Conservation (phyloP, 495 filamentous ascomycete species). For the Neurospora sublineolata region DNA sequence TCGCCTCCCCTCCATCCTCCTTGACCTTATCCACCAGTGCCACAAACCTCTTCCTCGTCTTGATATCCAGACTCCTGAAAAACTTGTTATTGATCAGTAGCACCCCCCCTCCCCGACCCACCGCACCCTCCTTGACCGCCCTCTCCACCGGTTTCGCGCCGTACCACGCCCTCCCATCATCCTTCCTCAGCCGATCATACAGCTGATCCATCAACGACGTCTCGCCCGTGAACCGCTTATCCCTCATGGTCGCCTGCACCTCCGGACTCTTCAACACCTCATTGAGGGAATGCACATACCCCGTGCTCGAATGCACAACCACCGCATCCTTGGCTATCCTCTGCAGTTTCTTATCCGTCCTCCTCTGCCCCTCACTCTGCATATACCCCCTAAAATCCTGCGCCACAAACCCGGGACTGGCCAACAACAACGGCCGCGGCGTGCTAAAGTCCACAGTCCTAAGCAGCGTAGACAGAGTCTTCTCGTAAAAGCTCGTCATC, state of each 20-base stretch:
- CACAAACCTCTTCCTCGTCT: slow-evolving; percentile 71
- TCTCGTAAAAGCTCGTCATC: slow-evolving; percentile 70
- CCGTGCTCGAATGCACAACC: slow-evolving; percentile 74
- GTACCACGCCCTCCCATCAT: slow-evolving; percentile 88
- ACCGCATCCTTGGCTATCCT: slow-evolving; percentile 51
- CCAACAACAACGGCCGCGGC: slow-evolving; percentile 66
- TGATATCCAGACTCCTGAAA: slow-evolving; percentile 76
- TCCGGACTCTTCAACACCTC: slow-evolving; percentile 73
- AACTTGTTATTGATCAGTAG: slow-evolving; percentile 75
- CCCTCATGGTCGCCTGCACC: slow-evolving; percentile 60
- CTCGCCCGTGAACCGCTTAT: slow-evolving; percentile 81
- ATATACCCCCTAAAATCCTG: slow-evolving; percentile 71
- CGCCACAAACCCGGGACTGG: slow-evolving; percentile 81
- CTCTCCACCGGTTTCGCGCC: slow-evolving; percentile 74
- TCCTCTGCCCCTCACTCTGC: slow-evolving; percentile 54
- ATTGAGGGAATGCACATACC: slow-evolving; percentile 73
- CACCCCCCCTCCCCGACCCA: slow-evolving; percentile 73
- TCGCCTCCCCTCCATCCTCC: slow-evolving; percentile 75
- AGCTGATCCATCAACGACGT: slow-evolving; percentile 81
- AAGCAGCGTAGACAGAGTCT: slow-evolving; percentile 61
- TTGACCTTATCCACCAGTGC: slow-evolving; percentile 82
- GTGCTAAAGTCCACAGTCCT: slow-evolving; percentile 65
- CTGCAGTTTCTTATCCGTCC: slow-evolving; percentile 49
- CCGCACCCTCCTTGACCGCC: slow-evolving; percentile 80
- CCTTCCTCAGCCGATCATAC: slow-evolving; percentile 63